Conservation (phyloP, 495 filamentous ascomycete genomes). For the Tricharina praecox region DNA sequence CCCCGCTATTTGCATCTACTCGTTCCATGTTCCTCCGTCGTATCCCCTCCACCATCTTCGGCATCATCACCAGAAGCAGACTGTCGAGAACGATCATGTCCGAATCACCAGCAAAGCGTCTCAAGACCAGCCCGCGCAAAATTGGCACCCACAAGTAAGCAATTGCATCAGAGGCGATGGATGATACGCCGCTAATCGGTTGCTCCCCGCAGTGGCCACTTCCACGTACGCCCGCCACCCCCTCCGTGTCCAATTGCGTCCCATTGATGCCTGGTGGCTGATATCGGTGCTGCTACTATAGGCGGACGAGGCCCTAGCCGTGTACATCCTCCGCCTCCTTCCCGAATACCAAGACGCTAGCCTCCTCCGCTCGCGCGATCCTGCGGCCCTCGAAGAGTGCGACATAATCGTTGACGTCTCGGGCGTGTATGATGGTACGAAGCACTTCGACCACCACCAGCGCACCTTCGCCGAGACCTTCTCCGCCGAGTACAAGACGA, state of each 20-base stretch:
- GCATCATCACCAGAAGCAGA: conserved; percentile 4
- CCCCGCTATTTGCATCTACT: no score
- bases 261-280: background rate
- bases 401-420: conserved; percentile 72
- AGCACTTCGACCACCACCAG: conserved; percentile 95
- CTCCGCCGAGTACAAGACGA: conserved; percentile 61
- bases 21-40: background rate
- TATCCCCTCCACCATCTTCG: background rate
- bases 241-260: background rate
- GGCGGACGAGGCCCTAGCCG: conserved; percentile 94
- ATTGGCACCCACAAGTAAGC: conserved; percentile 77
- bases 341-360: conserved; percentile 56
- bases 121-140: conserved; percentile 45
- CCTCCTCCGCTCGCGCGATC: conserved; percentile 80
- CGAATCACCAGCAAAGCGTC: conserved; percentile 45
- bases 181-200: conserved; percentile 7
- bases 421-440: conserved; percentile 64
- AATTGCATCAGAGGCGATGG: no score
- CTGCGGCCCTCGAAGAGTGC: conserved; percentile 57
- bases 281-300: no score
- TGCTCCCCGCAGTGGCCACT: conserved; percentile 49
- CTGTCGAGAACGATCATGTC: background rate
- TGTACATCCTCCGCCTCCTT: conserved; percentile 81
- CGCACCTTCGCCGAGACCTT: conserved; percentile 67
- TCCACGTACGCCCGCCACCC: conserved; percentile 40